These are phyloP conservation scores for Heterobasidion occidentale DNA, from an alignment of 1,284 basidiomycete species.

Conservation along the genomic window DNA sequence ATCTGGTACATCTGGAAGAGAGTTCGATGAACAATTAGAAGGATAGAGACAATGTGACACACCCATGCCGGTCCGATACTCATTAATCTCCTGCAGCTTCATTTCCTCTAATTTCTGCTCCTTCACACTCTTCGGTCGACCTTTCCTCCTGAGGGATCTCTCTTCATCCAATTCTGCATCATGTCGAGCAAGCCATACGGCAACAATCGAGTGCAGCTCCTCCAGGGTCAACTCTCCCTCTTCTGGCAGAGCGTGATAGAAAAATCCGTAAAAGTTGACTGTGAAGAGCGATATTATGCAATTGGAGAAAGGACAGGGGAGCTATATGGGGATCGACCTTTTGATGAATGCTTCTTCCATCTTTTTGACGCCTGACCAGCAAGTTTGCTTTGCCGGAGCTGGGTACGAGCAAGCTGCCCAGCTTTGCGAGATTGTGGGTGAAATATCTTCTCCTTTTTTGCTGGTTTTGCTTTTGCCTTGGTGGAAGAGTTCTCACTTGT, in stretches of 20 bases:
- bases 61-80: slow-evolving; percentile 84
- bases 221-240: slow-evolving; percentile 51
- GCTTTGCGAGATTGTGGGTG: slow-evolving; percentile 81
- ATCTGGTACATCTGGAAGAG: slow-evolving; percentile 68
- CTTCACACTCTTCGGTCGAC: slow-evolving; percentile 69
- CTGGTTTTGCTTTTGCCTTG: slow-evolving; percentile 11
- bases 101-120: slow-evolving; percentile 69
- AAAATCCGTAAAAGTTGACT: slow-evolving; percentile 78
- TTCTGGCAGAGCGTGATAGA: slow-evolving; percentile 67
- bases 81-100: slow-evolving; percentile 59
- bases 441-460: slow-evolving; percentile 69
- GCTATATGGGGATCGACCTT: slow-evolving; percentile 32
- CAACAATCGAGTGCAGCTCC: slow-evolving; percentile 64
- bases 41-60: slow-evolving; percentile 21
- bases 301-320: neutral
- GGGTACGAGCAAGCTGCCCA: slow-evolving; percentile 65
- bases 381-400: slow-evolving; percentile 68
- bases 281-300: neutral
- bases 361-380: slow-evolving; percentile 49
- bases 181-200: slow-evolving; percentile 71
- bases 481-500: slow-evolving; percentile 17
- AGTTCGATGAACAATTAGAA: neutral
- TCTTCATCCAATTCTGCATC: slow-evolving; percentile 66
- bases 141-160: slow-evolving; percentile 56
- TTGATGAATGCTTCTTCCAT: slow-evolving; percentile 41